Base-by-base conservation (phyloP, 768 basidiomycete species). In the Psilocybe subaeruginosa region DNA sequence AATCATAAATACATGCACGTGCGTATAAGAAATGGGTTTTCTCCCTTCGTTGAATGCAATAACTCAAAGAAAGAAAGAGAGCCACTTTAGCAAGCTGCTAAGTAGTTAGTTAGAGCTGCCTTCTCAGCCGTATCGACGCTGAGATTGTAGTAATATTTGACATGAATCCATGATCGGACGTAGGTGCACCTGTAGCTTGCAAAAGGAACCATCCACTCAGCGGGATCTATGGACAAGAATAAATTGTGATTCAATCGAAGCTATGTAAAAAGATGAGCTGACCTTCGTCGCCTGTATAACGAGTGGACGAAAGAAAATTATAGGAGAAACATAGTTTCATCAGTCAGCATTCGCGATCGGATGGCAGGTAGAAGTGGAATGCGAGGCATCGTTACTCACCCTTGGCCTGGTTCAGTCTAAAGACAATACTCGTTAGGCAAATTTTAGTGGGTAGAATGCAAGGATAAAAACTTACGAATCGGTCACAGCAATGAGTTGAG, bases 71-170 rank as follows among this genome's bases (percentile, higher is more conserved):
- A 35, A 35, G 33, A 35, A 35, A 4, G 41, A 43, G 5, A 19
- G 23, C 23, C 23, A 23, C 23, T 30, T 51, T 60, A 83, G 68
- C 81, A 82, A 11, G 52, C 67, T 45, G 67, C 66, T 17, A 82
- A 73, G 51, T 77, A 75, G 55, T 59, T 78, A 41, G 74, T 72
- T 63, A 85, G 67, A 12, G 82, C 80, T 7, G 77, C 62, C 73
- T 86, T 82, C 77, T 86, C 85, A 0, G 80, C 80, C 17, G 72
- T 67, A 57, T 85, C 84, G 61, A 85, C 66, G 6, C 80, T 80
- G 23, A 87, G 74, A 35, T 54, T 58, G 64, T 84, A 87, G 64
- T 71, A 78, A 63, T 82, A 71, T 71, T 87, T 87, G 56, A 82
- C 80, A 46, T 77, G 70, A 14, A 86, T 76, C 81, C 81, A 86